These are phyloP conservation scores for Coemansia sp. DNA, from an alignment of 192 early-diverging fungal species.

Conservation along the genomic window DNA sequence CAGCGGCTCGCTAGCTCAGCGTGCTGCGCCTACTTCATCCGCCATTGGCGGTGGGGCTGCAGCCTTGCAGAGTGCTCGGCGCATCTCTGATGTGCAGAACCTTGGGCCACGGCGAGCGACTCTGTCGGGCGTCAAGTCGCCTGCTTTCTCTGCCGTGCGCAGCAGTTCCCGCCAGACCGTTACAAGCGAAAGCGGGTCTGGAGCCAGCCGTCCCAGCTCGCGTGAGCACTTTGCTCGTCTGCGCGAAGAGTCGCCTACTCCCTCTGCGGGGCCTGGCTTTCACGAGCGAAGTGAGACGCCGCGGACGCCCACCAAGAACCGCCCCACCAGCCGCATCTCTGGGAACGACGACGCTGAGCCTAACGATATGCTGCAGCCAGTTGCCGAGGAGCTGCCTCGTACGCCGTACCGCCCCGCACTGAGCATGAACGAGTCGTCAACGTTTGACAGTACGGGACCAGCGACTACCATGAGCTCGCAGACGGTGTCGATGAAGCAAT, in stretches of 20 bases:
- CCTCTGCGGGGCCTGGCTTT: neutral
- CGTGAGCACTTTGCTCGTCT: conserved; percentile 16
- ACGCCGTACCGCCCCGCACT: conserved; percentile 41
- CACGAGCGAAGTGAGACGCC: conserved; percentile 5
- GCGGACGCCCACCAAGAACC: conserved; percentile 12
- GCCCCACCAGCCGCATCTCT: neutral
- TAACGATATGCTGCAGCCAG: neutral
- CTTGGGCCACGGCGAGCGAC: conserved; percentile 27
- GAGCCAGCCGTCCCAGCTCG: conserved; percentile 23
- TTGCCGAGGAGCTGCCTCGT: conserved; percentile 22
- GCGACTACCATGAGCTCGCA: conserved; percentile 19
- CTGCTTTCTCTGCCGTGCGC: conserved; percentile 20
- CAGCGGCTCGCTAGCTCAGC: conserved; percentile 16
- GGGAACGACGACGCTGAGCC: neutral
- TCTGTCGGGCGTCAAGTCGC: conserved; percentile 21
- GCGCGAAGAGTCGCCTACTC: conserved; percentile 13
- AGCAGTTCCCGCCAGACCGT: conserved; percentile 32
- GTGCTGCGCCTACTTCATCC: neutral
- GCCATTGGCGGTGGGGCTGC: neutral
- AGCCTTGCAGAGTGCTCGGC: neutral
- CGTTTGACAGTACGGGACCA: conserved; percentile 13
- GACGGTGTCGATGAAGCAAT: conserved; percentile 68
- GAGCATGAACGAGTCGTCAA: conserved; percentile 47
- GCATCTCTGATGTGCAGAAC: conserved; percentile 9
- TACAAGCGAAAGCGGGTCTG: conserved; percentile 22